Evolutionary conservation across 345 rosid species (phyloP), one percentile per base, ranked within the genome.

Genomic region (Salix udensis): DNA sequence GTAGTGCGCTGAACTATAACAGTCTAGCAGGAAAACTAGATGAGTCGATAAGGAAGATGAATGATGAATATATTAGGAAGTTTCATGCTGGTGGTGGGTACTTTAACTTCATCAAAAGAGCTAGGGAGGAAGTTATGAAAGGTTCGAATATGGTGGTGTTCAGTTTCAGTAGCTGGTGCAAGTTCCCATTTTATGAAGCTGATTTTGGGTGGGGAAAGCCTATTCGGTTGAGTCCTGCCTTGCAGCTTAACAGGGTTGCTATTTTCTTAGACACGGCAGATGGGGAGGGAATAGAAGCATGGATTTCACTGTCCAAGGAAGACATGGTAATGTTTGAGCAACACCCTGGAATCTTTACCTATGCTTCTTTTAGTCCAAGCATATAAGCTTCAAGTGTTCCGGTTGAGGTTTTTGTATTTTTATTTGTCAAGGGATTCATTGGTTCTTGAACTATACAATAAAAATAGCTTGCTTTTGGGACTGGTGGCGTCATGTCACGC

Each of bases 201-300:
- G 84, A 83, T 74, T 82, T 82, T 42, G 81, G 87, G 37, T 79
- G 83, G 85, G 82, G 79, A 66, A 86, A 61, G 31, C 83, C 83
- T 5, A 36, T 55, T 18, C 74, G 87, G 83, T 72, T 64, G 14
- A 67, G 70, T 37, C 76, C 70, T 21, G 77, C 75, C 3, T 6
- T 68, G 7, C 70, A 46, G 34, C 28, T 28, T 60, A 66, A 78
- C 21, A 36, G 70, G 11, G 61, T 72, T 23, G 78, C 74, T 0
- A 26, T 77, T 40, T 53, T 80, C 4, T 26, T 78, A 7, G 85
- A 80, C 8, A 65, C 73, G 4, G 42, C 31, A 6, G 80, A 66
- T 70, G 83, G 81, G 0, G 14, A 44, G 31, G 86, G 86, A 23
- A 58, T 86, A 3, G 77, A 84, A 64, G 84, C 76, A 7, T 84